phyloP scores from a whole-genome alignment of 2,329 filamentous ascomycete species.

The Fusarium torulosum region DNA sequence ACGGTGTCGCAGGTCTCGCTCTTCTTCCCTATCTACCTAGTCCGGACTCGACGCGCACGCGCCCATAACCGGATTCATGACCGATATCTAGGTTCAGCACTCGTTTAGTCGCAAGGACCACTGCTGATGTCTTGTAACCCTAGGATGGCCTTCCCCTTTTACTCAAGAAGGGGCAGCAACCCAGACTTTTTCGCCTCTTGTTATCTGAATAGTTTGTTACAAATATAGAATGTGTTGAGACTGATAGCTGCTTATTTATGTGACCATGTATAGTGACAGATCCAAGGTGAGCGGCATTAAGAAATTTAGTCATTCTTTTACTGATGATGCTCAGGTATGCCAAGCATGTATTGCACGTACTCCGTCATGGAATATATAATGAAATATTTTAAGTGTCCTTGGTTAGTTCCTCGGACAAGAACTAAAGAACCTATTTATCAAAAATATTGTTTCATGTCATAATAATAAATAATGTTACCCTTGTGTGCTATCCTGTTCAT shows the following conservation, averaged over 20 bases:
- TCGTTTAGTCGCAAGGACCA: constrained; percentile 45
- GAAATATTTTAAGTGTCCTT: background rate
- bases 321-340: constrained; percentile 23
- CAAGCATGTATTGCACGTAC: background rate
- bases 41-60: constrained; percentile 29
- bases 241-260: constrained; percentile 5
- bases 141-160: constrained; percentile 47
- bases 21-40: constrained; percentile 27
- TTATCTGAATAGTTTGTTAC: constrained; percentile 41
- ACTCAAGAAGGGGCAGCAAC: constrained; percentile 35
- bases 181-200: constrained; percentile 30
- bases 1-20: constrained; percentile 47
- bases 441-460: background rate
- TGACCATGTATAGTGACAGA: constrained; percentile 13
- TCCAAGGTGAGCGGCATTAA: constrained; percentile 1
- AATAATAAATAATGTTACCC: background rate
- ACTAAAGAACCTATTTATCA: background rate
- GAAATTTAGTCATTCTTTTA: constrained; percentile 2
- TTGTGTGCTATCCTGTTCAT: background rate
- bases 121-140: constrained; percentile 49
- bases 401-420: background rate
- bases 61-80: constrained; percentile 30
- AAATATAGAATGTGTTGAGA: constrained; percentile 40
- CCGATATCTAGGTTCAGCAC: constrained; percentile 48
- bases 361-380: background rate